Evolutionary conservation across 2,329 filamentous ascomycete genomes (phyloP).

Genomic region (Neofusicoccum kwambonambiense): DNA sequence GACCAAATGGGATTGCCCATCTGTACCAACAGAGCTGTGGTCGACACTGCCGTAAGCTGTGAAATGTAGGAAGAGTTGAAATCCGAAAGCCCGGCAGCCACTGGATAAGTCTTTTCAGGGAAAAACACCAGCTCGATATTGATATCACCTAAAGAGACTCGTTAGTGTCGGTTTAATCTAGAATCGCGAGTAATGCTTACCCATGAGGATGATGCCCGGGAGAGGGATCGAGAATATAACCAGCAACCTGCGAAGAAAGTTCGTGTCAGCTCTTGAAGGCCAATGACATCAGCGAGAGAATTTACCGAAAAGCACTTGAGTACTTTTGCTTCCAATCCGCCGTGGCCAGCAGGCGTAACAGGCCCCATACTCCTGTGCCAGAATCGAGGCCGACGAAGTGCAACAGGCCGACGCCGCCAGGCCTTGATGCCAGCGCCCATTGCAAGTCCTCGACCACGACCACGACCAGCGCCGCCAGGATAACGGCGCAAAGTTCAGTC

Average conservation of each 20-base stretch:
- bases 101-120: not conserved
- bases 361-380: constrained; percentile 4
- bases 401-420: not conserved
- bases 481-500: constrained; percentile 3
- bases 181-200: not conserved
- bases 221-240: constrained; percentile 3
- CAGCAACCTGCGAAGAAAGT: not conserved
- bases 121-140: constrained; percentile 13
- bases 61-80: constrained; percentile 8
- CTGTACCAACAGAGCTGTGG: constrained; percentile 2
- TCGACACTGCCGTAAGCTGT: not conserved
- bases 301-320: constrained; percentile 5
- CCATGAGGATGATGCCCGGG: constrained; percentile 9
- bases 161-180: not conserved
- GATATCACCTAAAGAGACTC: not conserved
- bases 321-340: constrained; percentile 12
- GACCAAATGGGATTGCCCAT: constrained; percentile 5
- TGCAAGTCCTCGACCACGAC: constrained; percentile 10
- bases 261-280: not conserved
- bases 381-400: constrained; percentile 7
- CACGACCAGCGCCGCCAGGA: constrained; percentile 1
- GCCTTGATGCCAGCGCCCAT: constrained; percentile 10
- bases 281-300: too few species aligned
- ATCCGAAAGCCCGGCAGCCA: not conserved
- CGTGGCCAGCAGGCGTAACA: not conserved